Percentiles rank a stretch among this genome's conserved stretches.
Conservation (phyloP, 2,329 filamentous ascomycete genomes). For the Berkeleyomyces rouxiae region DNA sequence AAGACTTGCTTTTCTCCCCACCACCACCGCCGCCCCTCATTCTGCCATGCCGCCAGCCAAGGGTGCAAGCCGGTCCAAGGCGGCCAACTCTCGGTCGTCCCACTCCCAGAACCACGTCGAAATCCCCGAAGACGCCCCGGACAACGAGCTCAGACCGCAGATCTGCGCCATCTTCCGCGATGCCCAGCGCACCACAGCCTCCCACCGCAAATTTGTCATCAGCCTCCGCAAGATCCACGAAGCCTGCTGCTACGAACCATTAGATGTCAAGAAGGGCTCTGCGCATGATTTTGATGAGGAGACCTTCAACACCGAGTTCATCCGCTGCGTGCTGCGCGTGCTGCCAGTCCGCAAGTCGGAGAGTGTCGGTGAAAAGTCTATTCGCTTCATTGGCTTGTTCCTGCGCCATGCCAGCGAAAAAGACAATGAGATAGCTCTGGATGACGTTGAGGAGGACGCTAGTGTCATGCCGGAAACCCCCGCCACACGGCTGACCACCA, state of each 20-base stretch:
- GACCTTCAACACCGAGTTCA: conserved; percentile 76
- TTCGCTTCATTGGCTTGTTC: conserved; percentile 80
- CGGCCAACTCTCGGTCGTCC: conserved; percentile 27
- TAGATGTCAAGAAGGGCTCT: conserved; percentile 31
- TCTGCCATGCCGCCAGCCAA: conserved; percentile 33
- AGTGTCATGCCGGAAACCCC: conserved; percentile 67
- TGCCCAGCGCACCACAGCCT: conserved; percentile 76
- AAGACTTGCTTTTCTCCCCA: background rate
- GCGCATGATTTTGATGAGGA: conserved; percentile 61
- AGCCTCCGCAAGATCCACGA: conserved; percentile 84
- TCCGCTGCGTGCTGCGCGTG: conserved; percentile 63
- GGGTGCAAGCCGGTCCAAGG: conserved; percentile 29
- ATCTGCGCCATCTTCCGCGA: conserved; percentile 59
- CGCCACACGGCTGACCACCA: conserved; percentile 58
- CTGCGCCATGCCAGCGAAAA: conserved; percentile 55
- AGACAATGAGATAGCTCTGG: conserved; percentile 51
- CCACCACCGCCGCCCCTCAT: background rate
- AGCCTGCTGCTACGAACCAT: conserved; percentile 53
- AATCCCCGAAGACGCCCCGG: conserved; percentile 55
- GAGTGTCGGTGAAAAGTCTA: conserved; percentile 64
- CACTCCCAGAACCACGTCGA: conserved; percentile 23
- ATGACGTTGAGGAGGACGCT: conserved; percentile 48
- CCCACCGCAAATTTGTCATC: conserved; percentile 77
- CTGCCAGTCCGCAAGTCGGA: conserved; percentile 88
- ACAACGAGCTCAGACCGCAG: conserved; percentile 54